Base-by-base conservation (phyloP, 208 protist genomes). In the Trypanosoma congolense region DNA sequence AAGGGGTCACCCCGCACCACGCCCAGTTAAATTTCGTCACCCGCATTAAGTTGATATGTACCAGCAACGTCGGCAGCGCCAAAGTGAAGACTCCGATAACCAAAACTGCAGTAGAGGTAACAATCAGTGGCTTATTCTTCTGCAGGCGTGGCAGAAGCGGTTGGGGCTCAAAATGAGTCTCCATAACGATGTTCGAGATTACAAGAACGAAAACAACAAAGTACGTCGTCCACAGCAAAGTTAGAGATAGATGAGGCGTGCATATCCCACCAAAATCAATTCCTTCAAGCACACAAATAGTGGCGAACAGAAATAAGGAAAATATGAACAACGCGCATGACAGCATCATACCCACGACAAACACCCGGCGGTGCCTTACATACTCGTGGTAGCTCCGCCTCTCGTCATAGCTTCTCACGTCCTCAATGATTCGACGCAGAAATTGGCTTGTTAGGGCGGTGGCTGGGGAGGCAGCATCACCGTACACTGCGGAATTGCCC, bases 111-210 rank as follows among this genome's bases (percentile, higher is more conserved):
- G 61, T 46, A 12, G 85, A 85, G 21, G 65, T 60, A 1, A 58
- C 29, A 41, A 89, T 92, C 19, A 89, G 65, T 0, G 73, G 61
- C 33, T 78, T 81, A 57, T 89, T 85, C 64, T 75, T 73, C 4
- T 62, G 53, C 24, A 87, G 58, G 9, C 85, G 73, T n/a, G 71
- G 69, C 47, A 87, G 41, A 40, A 89, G 66, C 30, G 80, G 80
- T 33, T 79, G 69, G 0, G 85, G 85, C 40, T 89, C 85, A 56
- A 92, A 92, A 57, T 92, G 85, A 5, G 81, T 55, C 52, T 78
- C 70, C 76, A 92, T 89, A 9, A 87, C 77, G 12, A 87, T 70
- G 44, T 92, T 92, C 0, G 85, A 69, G 10, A 89, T 70, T 41
- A 92, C 74, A 28, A 82, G 80, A 28, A 70, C 65, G 3, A 74